Percentiles rank a stretch among this genome's conserved stretches.
Evolutionary conservation across 2,329 filamentous ascomycete species (phyloP).

Genomic region (Beauveria varroae): DNA sequence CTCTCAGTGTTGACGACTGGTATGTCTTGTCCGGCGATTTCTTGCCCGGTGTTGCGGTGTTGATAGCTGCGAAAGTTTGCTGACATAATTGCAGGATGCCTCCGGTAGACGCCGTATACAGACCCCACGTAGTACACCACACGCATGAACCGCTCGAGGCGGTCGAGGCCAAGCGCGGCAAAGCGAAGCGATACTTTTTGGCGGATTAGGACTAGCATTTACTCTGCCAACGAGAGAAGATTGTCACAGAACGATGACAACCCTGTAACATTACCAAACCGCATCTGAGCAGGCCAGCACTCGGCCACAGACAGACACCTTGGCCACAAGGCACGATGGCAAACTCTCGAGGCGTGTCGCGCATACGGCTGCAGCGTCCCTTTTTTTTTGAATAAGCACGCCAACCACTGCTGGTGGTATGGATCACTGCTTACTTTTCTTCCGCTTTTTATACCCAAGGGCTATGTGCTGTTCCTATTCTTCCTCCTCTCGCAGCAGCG

Average conservation of each 20-base stretch:
- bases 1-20: conserved; percentile 84
- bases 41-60: background rate
- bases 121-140: conserved; percentile 90
- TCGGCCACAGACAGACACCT: background rate
- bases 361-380: background rate
- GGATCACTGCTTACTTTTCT: conserved; percentile 2
- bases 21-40: conserved; percentile 23
- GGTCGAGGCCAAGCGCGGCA: conserved; percentile 64
- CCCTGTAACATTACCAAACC: conserved; percentile 2
- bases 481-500: background rate
- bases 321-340: background rate
- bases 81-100: conserved; percentile 53
- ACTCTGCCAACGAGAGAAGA: background rate
- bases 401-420: background rate
- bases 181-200: conserved; percentile 64
- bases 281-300: background rate
- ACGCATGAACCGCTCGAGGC: conserved; percentile 63
- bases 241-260: background rate
- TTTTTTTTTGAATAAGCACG: background rate
- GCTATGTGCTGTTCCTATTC: background rate
- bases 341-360: background rate
- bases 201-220: conserved; percentile 40
- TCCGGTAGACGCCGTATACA: conserved; percentile 81
- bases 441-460: conserved; percentile 5
- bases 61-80: background rate